Conservation (phyloP, 1,284 basidiomycete genomes). For the Fomitopsis betulina region DNA sequence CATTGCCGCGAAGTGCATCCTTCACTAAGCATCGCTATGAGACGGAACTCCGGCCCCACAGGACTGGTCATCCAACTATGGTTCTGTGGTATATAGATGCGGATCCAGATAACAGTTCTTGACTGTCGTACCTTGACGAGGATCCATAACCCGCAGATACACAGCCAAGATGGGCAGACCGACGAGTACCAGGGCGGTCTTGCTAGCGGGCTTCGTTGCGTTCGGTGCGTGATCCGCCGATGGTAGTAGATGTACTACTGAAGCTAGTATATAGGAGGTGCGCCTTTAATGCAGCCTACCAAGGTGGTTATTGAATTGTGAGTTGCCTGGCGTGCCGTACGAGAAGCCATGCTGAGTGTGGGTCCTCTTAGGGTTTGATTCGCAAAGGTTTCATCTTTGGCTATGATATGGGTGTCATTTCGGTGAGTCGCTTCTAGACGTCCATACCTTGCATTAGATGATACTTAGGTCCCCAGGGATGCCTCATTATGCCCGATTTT, state of each 20-base stretch:
- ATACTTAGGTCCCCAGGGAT: conserved; percentile 44
- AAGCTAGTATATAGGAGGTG: neutral
- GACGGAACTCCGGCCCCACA: neutral
- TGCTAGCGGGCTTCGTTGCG: conserved; percentile 2
- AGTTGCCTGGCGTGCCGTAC: neutral
- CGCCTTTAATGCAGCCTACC: neutral
- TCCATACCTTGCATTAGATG: neutral
- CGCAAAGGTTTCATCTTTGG: conserved; percentile 55
- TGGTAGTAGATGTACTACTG: neutral
- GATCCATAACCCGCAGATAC: neutral
- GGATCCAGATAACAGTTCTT: neutral
- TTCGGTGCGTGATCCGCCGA: neutral
- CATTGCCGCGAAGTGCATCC: neutral
- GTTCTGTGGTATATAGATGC: neutral
- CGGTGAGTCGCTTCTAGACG: conserved; percentile 22
- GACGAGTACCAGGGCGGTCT: neutral
- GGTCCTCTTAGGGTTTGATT: neutral
- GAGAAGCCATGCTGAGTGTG: neutral
- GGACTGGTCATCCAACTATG: neutral
- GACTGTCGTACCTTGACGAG: neutral
- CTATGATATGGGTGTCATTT: conserved; percentile 72
- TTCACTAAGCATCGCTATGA: neutral
- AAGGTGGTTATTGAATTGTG: neutral
- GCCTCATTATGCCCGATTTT: conserved; percentile 79
- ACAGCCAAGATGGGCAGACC: neutral